Base-by-base conservation (phyloP, 169 alveolate species). In the Eimeria necatrix region DNA sequence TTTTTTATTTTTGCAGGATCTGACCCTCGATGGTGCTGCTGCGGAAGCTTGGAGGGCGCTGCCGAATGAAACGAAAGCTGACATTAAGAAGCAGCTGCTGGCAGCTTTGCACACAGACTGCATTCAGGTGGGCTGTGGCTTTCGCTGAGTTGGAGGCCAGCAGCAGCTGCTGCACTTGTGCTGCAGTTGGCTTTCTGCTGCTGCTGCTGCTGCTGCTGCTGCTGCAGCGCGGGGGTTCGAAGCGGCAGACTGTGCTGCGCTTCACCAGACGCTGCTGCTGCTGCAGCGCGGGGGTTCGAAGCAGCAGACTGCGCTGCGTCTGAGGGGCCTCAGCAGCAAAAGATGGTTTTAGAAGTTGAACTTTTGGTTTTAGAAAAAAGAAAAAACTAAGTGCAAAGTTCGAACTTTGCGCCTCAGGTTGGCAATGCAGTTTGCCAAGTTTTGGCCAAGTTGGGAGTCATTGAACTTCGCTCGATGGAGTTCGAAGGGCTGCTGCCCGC, bases 351-450 rank as follows among this genome's bases (percentile, higher is more conserved):
- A 20, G 46, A 49, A 20, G 18, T 48, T 49, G 68, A 7, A 10
- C 6, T n/a, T 9, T 22, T 20, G 48, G n/a, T 49, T 18, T 48
- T 6, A 41, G 49, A 6, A 32, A 0, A 76, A 5, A 20, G 26
- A 7, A 6, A 59, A 46, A 3, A 20, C 5, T 49, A 64, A 6
- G 14, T 14, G 18, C 8, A 8, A 8, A 8, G n/a, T n/a, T 2
- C 48, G 86, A 32, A 32, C 41, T 32, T 20, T 61, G 26, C 70
- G 46, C 10, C 26, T 71, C 95, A 86, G 93, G 96, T 94, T 22
- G 93, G 94, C 24, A 87, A 83, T 22, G 97, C 97, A 22, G 95
- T 95, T 46, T 96, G 97, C 93, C 97, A 96, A 71, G 97, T 94
- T 9, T 64, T 96, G 81, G 96, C 97, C 22, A 96, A 96, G 91